Percentiles rank a stretch among this genome's conserved stretches.
Evolutionary conservation across 1,284 basidiomycete species (phyloP).

Genomic region (Apiotrichum domesticum): DNA sequence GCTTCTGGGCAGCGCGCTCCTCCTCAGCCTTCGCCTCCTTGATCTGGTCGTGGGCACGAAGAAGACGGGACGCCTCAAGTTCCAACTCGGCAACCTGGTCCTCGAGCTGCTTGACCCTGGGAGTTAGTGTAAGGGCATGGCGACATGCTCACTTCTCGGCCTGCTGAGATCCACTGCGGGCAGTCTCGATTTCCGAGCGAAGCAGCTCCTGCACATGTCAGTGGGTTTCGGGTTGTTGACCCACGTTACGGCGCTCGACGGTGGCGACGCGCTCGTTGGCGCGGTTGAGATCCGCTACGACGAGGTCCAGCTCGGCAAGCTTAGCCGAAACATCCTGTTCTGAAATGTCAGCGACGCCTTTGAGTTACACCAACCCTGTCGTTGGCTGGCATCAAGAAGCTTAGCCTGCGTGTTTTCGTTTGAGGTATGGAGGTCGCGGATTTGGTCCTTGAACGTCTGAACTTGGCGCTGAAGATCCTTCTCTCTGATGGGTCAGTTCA

Average conservation of each 20-base stretch:
- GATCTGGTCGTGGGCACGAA: conserved; percentile 62
- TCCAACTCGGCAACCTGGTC: conserved; percentile 65
- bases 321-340: conserved; percentile 85
- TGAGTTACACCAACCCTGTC: conserved; percentile 58
- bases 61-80: conserved; percentile 64
- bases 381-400: conserved; percentile 77
- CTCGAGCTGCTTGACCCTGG: conserved; percentile 66
- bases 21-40: conserved; percentile 56
- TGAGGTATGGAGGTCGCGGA: conserved; percentile 79
- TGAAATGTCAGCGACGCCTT: conserved; percentile 38
- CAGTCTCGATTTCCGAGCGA: conserved; percentile 83
- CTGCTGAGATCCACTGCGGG: conserved; percentile 70
- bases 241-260: conserved; percentile 84
- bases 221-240: conserved; percentile 21
- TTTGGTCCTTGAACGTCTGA: conserved; percentile 73
- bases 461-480: conserved; percentile 84
- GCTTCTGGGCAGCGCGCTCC: conserved; percentile 54
- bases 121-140: background rate
- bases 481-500: conserved; percentile 55
- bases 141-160: conserved; percentile 58
- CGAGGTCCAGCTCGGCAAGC: conserved; percentile 83
- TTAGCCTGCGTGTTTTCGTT: conserved; percentile 89
- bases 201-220: conserved; percentile 65
- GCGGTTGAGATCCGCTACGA: conserved; percentile 83
- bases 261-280: conserved; percentile 86